phyloP scores from a whole-genome alignment of 306 rosid species.

The Prunus mume region DNA sequence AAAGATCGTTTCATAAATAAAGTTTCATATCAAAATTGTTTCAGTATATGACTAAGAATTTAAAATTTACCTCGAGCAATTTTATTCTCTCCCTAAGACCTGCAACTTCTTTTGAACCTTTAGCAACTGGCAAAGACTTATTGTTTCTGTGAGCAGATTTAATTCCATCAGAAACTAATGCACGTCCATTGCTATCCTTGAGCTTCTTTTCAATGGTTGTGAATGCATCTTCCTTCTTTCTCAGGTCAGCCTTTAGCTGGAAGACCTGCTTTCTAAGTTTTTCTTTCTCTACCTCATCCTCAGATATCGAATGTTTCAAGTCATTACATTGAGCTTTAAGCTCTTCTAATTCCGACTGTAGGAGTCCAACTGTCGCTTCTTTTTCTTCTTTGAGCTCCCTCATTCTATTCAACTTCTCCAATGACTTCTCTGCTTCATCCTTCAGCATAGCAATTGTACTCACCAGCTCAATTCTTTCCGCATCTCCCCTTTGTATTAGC shows the following conservation, averaged over 20 bases:
- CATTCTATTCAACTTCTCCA: slow-evolving; percentile 45
- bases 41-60: slow-evolving; percentile 11
- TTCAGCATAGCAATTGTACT: slow-evolving; percentile 43
- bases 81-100: slow-evolving; percentile 68
- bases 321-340: slow-evolving; percentile 53
- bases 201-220: slow-evolving; percentile 53
- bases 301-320: slow-evolving; percentile 46
- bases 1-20: neutral
- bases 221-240: slow-evolving; percentile 64
- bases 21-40: slow-evolving; percentile 11
- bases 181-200: slow-evolving; percentile 49
- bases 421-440: slow-evolving; percentile 58
- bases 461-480: slow-evolving; percentile 57
- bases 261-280: slow-evolving; percentile 61
- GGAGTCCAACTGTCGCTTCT: slow-evolving; percentile 33
- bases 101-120: slow-evolving; percentile 54
- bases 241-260: slow-evolving; percentile 57
- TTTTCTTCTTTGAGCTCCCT: slow-evolving; percentile 51
- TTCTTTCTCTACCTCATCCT: slow-evolving; percentile 76
- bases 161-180: slow-evolving; percentile 40
- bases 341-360: slow-evolving; percentile 59
- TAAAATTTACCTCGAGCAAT: slow-evolving; percentile 73
- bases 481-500: slow-evolving; percentile 41
- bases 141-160: slow-evolving; percentile 42
- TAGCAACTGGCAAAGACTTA: slow-evolving; percentile 40